Evolutionary conservation across 176 grass and related monocot species (phyloP).

Genomic region (Aegilops speltoides): DNA sequence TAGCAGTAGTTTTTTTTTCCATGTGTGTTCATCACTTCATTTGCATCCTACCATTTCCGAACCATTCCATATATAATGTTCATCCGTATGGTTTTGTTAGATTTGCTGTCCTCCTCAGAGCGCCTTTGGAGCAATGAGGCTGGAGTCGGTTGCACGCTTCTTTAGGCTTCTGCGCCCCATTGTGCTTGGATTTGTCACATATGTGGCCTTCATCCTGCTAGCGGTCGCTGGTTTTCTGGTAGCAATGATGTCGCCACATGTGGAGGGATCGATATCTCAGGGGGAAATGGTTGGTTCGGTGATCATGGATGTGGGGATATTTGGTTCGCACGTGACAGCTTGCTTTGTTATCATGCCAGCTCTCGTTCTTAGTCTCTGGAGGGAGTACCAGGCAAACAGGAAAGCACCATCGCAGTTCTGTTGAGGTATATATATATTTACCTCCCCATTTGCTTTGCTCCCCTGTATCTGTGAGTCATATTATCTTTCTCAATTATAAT

Average conservation of each 20-base stretch:
- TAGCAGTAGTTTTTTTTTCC: not conserved
- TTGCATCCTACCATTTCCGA: not conserved
- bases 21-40: not conserved
- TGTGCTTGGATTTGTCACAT: not conserved
- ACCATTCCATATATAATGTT: not conserved
- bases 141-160: not conserved
- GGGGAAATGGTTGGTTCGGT: not conserved
- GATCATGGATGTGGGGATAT: not conserved
- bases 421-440: slow-evolving; percentile 1
- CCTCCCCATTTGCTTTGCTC: not conserved
- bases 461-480: not conserved
- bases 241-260: not conserved
- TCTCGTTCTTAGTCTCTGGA: not conserved
- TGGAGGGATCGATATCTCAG: not conserved
- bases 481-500: not conserved
- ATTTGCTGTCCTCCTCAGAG: not conserved
- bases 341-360: not conserved
- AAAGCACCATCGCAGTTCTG: not conserved
- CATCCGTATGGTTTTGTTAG: not conserved
- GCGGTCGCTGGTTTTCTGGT: not conserved
- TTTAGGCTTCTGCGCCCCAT: rapidly evolving
- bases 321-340: not conserved
- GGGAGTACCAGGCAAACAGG: not conserved
- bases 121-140: not conserved
- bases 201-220: not conserved